phyloP scores from a whole-genome alignment of 2,329 filamentous ascomycete genomes.

The Fonsecaea erecta region DNA sequence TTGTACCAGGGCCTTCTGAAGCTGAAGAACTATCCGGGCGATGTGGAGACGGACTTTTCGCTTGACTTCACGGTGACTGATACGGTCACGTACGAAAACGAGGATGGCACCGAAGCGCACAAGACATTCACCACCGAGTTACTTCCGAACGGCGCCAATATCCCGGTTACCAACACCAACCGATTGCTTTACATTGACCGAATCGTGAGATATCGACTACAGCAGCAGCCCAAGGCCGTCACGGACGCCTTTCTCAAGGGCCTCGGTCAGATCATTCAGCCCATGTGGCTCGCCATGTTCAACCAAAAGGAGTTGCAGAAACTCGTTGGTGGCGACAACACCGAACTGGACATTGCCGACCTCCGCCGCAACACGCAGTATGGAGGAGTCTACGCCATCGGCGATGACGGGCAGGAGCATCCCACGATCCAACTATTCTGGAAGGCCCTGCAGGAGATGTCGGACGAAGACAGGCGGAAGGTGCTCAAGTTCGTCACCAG shows the following conservation, averaged over 20 bases:
- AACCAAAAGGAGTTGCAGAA: slow-evolving; percentile 95
- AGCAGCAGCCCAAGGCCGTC: slow-evolving; percentile 77
- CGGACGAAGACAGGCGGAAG: slow-evolving; percentile 76
- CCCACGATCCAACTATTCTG: slow-evolving; percentile 86
- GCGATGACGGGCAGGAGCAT: slow-evolving; percentile 87
- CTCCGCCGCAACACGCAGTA: slow-evolving; percentile 83
- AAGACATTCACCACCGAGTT: slow-evolving; percentile 74
- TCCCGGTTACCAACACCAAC: slow-evolving; percentile 86
- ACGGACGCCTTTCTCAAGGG: slow-evolving; percentile 87
- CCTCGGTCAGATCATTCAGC: slow-evolving; percentile 84
- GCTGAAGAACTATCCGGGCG: slow-evolving; percentile 44
- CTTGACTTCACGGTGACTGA: slow-evolving; percentile 92
- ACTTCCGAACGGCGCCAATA: slow-evolving; percentile 74
- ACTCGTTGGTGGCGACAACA: slow-evolving; percentile 84
- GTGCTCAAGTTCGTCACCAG: slow-evolving; percentile 96
- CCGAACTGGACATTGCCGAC: slow-evolving; percentile 85
- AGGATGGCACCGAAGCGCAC: slow-evolving; percentile 48
- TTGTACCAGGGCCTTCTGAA: slow-evolving; percentile 82
- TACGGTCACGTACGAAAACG: slow-evolving; percentile 49
- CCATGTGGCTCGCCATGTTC: slow-evolving; percentile 96
- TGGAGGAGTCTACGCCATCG: slow-evolving; percentile 83
- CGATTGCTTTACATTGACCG: slow-evolving; percentile 92
- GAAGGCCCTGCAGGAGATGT: slow-evolving; percentile 78
- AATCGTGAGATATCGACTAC: slow-evolving; percentile 83
- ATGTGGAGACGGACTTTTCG: slow-evolving; percentile 73